Evolutionary conservation across 73 alveolate genomes (phyloP).

Genomic region (Blepharisma stoltei): DNA sequence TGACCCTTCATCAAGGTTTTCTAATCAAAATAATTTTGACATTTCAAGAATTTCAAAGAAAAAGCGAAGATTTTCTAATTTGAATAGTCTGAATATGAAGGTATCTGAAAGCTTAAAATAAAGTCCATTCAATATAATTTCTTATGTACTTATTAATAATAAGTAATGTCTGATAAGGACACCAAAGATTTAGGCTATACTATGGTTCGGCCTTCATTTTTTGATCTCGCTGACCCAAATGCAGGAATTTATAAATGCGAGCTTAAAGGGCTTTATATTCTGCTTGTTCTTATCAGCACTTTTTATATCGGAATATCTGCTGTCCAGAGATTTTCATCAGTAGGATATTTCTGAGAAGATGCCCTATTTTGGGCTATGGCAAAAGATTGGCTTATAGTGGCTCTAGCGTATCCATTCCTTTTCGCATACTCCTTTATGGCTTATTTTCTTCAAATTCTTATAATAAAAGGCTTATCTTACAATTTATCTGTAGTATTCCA

Average conservation of each 20-base stretch:
- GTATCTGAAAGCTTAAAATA: too few relatives aligned
- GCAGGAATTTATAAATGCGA: conserved; percentile 38
- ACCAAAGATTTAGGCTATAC: background rate
- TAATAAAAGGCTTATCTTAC: conserved; percentile 32
- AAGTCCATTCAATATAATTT: too few relatives aligned
- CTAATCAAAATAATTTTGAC: too few relatives aligned
- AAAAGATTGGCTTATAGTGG: conserved; percentile 38
- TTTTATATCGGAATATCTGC: conserved; percentile 38
- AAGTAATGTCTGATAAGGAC: too few relatives aligned
- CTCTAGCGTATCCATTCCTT: conserved; percentile 42
- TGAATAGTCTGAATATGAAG: too few relatives aligned
- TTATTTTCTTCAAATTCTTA: conserved; percentile 34
- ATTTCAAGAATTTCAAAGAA: too few relatives aligned
- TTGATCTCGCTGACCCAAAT: conserved; percentile 38
- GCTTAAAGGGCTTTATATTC: conserved; percentile 44
- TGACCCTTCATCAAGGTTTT: too few relatives aligned
- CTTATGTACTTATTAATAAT: too few relatives aligned
- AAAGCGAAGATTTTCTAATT: too few relatives aligned
- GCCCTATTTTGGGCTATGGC: conserved; percentile 29
- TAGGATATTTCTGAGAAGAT: conserved; percentile 34
- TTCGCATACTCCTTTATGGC: conserved; percentile 45
- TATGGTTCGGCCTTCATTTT: conserved; percentile 27
- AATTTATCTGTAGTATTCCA: conserved; percentile 24
- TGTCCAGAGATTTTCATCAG: conserved; percentile 30
- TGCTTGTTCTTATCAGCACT: conserved; percentile 33